Conservation (phyloP, 352 stramenopile genomes). For the Phytopythium aichiense region DNA sequence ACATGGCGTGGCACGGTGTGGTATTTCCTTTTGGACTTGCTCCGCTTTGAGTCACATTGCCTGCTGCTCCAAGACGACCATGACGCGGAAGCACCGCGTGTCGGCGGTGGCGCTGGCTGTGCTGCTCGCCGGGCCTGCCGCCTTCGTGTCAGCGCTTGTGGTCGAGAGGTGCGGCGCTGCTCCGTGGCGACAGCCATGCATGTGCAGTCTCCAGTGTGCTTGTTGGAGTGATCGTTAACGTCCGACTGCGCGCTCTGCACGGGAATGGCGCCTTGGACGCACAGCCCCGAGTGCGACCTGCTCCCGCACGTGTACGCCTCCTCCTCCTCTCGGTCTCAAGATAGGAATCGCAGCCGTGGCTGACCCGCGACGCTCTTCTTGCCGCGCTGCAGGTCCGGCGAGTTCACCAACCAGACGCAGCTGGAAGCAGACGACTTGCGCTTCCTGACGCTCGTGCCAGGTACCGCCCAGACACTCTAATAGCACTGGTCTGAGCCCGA, state of each 20-base stretch:
- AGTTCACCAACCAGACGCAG: slow-evolving; percentile 64
- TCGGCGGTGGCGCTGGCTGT: slow-evolving; percentile 15
- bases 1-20: too few species aligned
- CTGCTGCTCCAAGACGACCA: slow-evolving; percentile 4
- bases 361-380: background rate
- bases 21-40: background rate
- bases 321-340: too few species aligned
- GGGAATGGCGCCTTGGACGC: background rate
- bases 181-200: too few species aligned
- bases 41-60: background rate
- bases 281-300: slow-evolving; percentile 44
- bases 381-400: slow-evolving; percentile 35
- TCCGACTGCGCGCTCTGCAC: background rate
- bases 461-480: slow-evolving; percentile 9
- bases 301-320: slow-evolving; percentile 68
- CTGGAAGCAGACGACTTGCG: slow-evolving; percentile 30
- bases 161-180: slow-evolving; percentile 32
- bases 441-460: slow-evolving; percentile 37
- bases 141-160: slow-evolving; percentile 23
- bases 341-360: too few species aligned
- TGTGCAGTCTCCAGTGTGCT: too few species aligned
- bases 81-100: slow-evolving; percentile 12
- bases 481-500: background rate
- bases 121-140: background rate
- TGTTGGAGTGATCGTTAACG: background rate